Evolutionary conservation across 1,284 basidiomycete genomes (phyloP), one percentile per base, ranked within the genome.

Genomic region (Takashimella koratensis): DNA sequence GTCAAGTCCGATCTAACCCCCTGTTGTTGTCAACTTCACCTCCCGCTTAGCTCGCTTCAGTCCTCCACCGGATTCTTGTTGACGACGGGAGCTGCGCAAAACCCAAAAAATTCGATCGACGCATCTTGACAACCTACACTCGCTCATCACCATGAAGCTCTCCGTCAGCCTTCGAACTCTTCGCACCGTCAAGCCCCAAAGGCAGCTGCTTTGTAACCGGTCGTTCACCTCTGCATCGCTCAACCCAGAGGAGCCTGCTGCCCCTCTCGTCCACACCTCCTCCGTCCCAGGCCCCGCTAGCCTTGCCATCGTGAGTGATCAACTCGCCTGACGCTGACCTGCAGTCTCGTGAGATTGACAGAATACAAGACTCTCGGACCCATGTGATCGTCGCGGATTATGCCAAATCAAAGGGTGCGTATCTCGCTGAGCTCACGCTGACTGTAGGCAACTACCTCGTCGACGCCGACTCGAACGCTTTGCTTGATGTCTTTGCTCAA

Each of bases 401-500:
- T 43, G 49, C 44, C 47, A 57, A 57, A 44, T 62, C 60, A 43
- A 36, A 42, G 40, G 46, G 46, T 48, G 22, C 27, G 46, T 36
- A 8, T 8, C 8, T 8, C 10, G 8, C 16, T 16, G 30, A 16
- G 30, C 16, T 36, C 10, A 16, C 10, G 30, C 30, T 36, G 16
- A 67, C 59, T 20, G 58, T 43, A 45, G 74, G 77, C 21, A 80
- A 80, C 66, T 82, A 78, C 67, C 64, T 82, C 41, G 76, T 77
- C 46, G 81, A 82, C 55, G 81, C 77, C 2, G 81, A 82, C 59
- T 80, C 79, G 21, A 82, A 82, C 66, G 65, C 66, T 30, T 62
- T 80, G 11, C 76, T 82, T 47, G 81, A 82, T 54, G 78, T 81
- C 40, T 82, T 80, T 63, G 78, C 78, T 2, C 80, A 82, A 65